These are phyloP conservation scores for Heritiera littoralis DNA, from an alignment of 345 rosid species.

Conservation along the genomic window DNA sequence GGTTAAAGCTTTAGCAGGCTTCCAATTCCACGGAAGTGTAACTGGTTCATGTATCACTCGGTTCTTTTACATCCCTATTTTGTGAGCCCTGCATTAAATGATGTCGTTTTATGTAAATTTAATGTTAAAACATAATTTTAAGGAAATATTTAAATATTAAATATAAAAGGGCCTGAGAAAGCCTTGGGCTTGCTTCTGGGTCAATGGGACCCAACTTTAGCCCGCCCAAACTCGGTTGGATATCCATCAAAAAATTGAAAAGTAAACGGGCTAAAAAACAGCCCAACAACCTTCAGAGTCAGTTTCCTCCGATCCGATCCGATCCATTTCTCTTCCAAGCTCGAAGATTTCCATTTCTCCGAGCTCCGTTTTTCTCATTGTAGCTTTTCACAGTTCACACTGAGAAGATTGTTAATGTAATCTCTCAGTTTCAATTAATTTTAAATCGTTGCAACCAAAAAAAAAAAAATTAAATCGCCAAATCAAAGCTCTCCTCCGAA, in stretches of 20 bases:
- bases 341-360: not conserved
- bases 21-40: too few species aligned
- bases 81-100: not conserved
- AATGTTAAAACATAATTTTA: too few species aligned
- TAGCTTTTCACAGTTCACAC: not conserved
- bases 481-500: conserved; percentile 3
- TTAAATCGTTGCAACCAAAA: not conserved
- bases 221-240: not conserved
- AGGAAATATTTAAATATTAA: too few species aligned
- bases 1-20: too few species aligned
- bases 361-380: not conserved
- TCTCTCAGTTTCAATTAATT: not conserved
- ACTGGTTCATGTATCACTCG: too few species aligned
- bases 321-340: conserved; percentile 6
- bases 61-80: too few species aligned
- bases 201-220: too few species aligned
- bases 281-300: not conserved
- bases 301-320: not conserved
- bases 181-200: too few species aligned
- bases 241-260: not conserved
- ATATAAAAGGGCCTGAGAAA: too few species aligned
- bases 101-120: not conserved
- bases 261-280: not conserved
- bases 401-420: not conserved
- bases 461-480: too few species aligned